Evolutionary conservation across 257 asterid genomes (phyloP), one percentile per base, ranked within the genome.

Genomic region (Plectranthus barbatus): DNA sequence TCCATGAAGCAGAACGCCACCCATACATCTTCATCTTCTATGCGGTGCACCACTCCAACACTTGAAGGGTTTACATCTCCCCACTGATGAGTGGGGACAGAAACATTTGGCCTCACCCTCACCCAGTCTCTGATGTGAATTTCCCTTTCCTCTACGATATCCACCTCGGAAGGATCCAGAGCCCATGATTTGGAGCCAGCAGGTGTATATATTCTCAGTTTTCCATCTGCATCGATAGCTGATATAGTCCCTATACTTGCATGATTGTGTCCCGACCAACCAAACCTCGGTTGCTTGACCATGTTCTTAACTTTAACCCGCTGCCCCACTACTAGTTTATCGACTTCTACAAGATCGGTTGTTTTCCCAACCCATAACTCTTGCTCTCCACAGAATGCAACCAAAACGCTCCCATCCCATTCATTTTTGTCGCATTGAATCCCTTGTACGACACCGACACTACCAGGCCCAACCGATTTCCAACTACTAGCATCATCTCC

Each of bases 251-350:
- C 96, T 44, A 93, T 65, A 56, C 83, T 85, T 12, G 77, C 68
- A 67, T 93, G 92, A 71, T 69, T 87, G 74, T 93, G 97, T 24
- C 97, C 97, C 4, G 97, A 85, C 99, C 99, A 93, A 56, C 94
- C 90, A 64, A 93, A 93, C 73, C 97, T 84, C 0, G 99, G 99
- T 67, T 79, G 96, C 84, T 83, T 83, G 49, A 93, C 80, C 1
- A 79, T 71, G 66, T 51, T 56, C 56, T 74, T 82, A 3, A 93
- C 95, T 75, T 73, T 85, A 41, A 90, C 82, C 31, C 81, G 77
- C 77, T 84, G 94, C 62, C 99, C 97, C 8, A 85, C 85, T 5
- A 52, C 44, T 51, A 86, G 77, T 51, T 80, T 85, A 53, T 78
- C 68, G 8, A 57, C 86, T 66, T 74, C 66, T 62, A 78, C 91